Percentiles rank a stretch among this genome's conserved stretches.
Evolutionary conservation across 305 asterid species (phyloP).

Genomic region (Fraxinus xanthoxyloides): DNA sequence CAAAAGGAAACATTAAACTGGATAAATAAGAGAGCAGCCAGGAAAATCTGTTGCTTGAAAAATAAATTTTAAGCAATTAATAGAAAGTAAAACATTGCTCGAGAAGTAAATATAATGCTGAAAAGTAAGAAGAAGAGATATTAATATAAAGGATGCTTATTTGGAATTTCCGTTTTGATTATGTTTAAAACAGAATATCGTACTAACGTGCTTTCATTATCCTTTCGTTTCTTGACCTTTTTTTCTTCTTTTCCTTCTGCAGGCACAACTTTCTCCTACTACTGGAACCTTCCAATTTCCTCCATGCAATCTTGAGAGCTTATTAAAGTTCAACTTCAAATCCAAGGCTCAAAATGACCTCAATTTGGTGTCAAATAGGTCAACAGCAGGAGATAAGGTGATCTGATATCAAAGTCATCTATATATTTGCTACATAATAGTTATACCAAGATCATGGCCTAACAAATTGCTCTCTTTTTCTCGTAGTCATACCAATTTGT

Average conservation of each 20-base stretch:
- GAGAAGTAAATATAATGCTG: neutral
- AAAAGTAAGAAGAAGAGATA: neutral
- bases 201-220: neutral
- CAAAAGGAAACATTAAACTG: neutral
- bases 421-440: neutral
- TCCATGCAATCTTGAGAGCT: slow-evolving; percentile 28
- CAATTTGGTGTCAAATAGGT: slow-evolving; percentile 17
- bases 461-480: neutral
- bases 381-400: slow-evolving; percentile 30
- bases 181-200: neutral
- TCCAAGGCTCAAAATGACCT: slow-evolving; percentile 20
- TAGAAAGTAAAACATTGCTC: neutral
- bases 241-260: neutral
- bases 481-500: neutral
- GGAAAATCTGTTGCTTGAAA: neutral
- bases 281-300: slow-evolving; percentile 49
- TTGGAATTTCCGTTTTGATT: neutral
- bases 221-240: neutral
- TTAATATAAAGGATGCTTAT: neutral
- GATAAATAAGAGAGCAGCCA: neutral
- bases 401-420: neutral
- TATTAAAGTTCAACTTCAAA: neutral
- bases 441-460: neutral
- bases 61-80: neutral
- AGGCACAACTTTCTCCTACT: slow-evolving; percentile 59